Evolutionary conservation across 352 stramenopile species (phyloP), one percentile per base, ranked within the genome.

Genomic region (Globisporangium spinosum): DNA sequence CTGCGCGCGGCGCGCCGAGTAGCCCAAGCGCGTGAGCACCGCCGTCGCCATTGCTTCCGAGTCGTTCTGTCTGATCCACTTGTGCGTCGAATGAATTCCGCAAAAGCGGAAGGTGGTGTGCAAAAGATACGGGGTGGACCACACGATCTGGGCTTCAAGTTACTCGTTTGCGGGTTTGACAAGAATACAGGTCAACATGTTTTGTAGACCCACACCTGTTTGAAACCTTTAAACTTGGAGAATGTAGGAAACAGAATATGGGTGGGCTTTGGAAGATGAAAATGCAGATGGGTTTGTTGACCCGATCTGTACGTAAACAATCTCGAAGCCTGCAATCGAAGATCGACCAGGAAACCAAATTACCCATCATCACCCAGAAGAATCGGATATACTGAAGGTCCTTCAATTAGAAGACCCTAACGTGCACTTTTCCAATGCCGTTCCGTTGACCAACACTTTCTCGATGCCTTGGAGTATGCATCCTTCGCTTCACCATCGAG

Each of bases 11-110:
- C 66, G 60, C 35, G 49, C 59, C 54, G 69, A 67, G 57, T 73
- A 69, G 17, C 73, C 67, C 51, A 81, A 77, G 61, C 72, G 74
- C 72, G 69, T 63, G 17, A 85, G 56, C 58, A 73, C 71, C 53
- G 74, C 75, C 12, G 74, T 77, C 45, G 77, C 77, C 77, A 84
- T 83, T 27, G 25, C 49, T 64, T 49, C 34, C 20, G 29, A 22
- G 58, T 13, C 17, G 17, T 56, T 64, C 29, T 13, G 15, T 53
- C 34, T 53, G n/a, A 53, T 20, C 23, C 32, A 27, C 17, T n/a
- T 61, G 55, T 60, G 20, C 43, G 40, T 49, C 40, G 40, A 49
- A 6, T n/a, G 35, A 64, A 34, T 53, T 56, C 4, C 23, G 58
- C 58, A 25, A 64, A 49, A 13, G 35, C 35, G 10, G 32, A 38